phyloP scores from a whole-genome alignment of 129 eudicot species.

The Flaveria brownii region DNA sequence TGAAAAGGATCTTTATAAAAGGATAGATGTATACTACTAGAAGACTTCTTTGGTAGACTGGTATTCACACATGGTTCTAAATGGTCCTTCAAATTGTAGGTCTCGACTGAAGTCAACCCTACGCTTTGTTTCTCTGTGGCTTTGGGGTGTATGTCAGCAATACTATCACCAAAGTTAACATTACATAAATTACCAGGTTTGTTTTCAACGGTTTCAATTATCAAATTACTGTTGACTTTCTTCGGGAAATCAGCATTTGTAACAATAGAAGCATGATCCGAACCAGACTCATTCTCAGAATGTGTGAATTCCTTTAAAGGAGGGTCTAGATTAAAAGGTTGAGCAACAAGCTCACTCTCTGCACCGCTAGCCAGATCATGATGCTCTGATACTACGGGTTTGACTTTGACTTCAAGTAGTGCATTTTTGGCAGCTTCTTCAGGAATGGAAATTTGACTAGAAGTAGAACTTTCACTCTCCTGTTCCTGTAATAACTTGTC shows the following conservation, averaged over 20 bases:
- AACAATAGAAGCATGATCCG: slow-evolving; percentile 44
- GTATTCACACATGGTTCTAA: slow-evolving; percentile 48
- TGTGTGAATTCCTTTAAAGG: slow-evolving; percentile 38
- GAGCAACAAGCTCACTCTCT: slow-evolving; percentile 60
- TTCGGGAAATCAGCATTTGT: slow-evolving; percentile 42
- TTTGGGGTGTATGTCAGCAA: slow-evolving; percentile 33
- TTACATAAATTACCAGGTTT: slow-evolving; percentile 36
- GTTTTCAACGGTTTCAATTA: slow-evolving; percentile 31
- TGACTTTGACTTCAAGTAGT: slow-evolving; percentile 46
- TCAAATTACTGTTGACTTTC: slow-evolving; percentile 38
- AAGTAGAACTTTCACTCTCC: slow-evolving; percentile 89
- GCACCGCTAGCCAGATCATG: slow-evolving; percentile 82
- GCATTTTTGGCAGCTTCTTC: slow-evolving; percentile 43
- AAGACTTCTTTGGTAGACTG: slow-evolving; percentile 46
- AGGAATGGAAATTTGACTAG: slow-evolving; percentile 41
- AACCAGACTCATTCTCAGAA: slow-evolving; percentile 43
- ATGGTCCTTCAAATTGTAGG: slow-evolving; percentile 42
- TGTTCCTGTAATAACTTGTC: slow-evolving; percentile 75
- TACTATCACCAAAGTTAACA: slow-evolving; percentile 33
- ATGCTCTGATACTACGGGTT: slow-evolving; percentile 46
- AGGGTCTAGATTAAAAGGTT: slow-evolving; percentile 36
- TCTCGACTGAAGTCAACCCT: slow-evolving; percentile 39
- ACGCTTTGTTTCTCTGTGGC: slow-evolving; percentile 36
- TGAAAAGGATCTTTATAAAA: slow-evolving; percentile 53
- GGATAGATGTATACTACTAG: slow-evolving; percentile 66